Evolutionary conservation across 2,329 filamentous ascomycete genomes (phyloP).

Genomic region (Aspergillus nomiae): DNA sequence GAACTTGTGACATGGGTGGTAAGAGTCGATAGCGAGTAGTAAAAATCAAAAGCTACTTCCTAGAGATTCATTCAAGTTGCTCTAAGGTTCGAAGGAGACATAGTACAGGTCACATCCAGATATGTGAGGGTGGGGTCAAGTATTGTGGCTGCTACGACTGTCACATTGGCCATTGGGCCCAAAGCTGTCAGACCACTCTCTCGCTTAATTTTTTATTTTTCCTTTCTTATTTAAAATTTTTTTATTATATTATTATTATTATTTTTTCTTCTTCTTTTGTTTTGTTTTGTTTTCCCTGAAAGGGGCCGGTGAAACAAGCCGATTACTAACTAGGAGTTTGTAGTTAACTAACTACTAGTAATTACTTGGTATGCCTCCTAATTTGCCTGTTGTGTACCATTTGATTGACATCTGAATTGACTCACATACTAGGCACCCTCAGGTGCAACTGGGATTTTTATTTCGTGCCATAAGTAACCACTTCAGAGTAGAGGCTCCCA

Average conservation of each 20-base stretch:
- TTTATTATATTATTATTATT: no score
- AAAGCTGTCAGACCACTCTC: neutral
- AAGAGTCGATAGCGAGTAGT: no score
- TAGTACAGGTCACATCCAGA: neutral
- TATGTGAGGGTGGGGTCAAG: neutral
- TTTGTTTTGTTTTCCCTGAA: neutral
- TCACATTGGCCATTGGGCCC: neutral
- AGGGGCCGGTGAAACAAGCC: neutral
- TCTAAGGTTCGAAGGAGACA: neutral
- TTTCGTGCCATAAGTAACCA: neutral
- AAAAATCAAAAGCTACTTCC: neutral
- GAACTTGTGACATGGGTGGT: no score
- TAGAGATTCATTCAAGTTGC: neutral
- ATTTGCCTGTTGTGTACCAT: neutral
- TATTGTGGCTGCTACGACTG: neutral
- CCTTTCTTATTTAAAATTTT: no score
- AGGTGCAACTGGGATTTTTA: neutral
- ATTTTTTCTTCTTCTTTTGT: no score
- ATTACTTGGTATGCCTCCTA: neutral
- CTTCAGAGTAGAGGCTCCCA: no score
- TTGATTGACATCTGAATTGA: neutral
- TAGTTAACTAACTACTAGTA: no score
- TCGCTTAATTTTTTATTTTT: neutral
- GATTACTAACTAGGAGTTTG: neutral
- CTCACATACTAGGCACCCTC: neutral